A percentile compares a stretch with the other conserved stretches of the same genome.
Conservation (phyloP, 306 rosid species). For the Betula pendula region DNA sequence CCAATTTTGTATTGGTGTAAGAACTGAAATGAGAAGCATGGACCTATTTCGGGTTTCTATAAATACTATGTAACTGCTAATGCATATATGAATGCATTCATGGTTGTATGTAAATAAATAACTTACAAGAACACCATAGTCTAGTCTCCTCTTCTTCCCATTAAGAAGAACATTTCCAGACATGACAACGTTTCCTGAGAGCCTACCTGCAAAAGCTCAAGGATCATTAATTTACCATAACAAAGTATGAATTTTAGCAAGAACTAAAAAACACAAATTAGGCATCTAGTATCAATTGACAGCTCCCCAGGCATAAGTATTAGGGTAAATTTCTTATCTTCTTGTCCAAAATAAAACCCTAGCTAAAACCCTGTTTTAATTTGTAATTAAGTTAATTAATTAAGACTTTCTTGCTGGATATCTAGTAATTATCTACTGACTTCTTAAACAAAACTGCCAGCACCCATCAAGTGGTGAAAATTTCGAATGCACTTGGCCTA, state of each 20-base stretch:
- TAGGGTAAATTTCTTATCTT: no score
- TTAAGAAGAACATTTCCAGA: conserved; percentile 79
- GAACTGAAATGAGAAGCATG: no score
- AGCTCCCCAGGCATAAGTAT: not conserved
- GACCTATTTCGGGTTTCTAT: no score
- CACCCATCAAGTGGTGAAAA: not conserved
- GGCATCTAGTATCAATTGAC: not conserved
- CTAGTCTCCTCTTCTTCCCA: conserved; percentile 67
- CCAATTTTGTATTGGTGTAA: no score
- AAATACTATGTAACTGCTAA: no score
- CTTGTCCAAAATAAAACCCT: no score
- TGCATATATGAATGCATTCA: not conserved
- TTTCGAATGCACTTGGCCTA: not conserved
- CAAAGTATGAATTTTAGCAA: not conserved
- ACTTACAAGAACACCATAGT: conserved; percentile 73
- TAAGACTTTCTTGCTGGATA: not conserved
- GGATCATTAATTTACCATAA: not conserved
- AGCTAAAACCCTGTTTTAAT: not conserved
- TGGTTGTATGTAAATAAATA: not conserved
- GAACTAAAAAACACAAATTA: not conserved
- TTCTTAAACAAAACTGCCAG: not conserved
- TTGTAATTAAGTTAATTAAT: not conserved
- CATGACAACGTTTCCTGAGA: conserved; percentile 71
- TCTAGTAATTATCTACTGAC: no score
- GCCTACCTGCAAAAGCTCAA: conserved; percentile 62